These are phyloP conservation scores for Salix exigua DNA, from an alignment of 345 rosid genomes.

Conservation along the genomic window DNA sequence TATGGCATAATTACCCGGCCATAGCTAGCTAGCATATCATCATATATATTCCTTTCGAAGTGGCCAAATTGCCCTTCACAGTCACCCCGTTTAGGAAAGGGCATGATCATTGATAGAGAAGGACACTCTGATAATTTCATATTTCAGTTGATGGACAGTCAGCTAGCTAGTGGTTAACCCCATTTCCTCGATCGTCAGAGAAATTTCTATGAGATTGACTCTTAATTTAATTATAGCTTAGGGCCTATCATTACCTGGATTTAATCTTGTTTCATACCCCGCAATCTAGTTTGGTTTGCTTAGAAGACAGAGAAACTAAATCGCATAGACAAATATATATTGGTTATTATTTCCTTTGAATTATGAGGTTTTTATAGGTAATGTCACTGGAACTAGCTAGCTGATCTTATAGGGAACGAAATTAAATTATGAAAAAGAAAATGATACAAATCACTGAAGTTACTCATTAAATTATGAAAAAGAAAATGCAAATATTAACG, in stretches of 20 bases:
- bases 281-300: conserved; percentile 6
- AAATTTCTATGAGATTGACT: neutral
- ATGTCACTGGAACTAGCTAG: neutral
- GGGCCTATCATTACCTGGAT: neutral
- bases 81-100: neutral
- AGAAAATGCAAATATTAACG: neutral
- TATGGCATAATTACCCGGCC: conserved; percentile 36
- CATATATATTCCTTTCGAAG: neutral
- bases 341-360: neutral
- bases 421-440: neutral
- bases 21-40: neutral
- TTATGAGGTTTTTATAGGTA: neutral
- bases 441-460: neutral
- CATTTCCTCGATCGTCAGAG: neutral
- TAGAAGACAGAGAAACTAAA: neutral
- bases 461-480: neutral
- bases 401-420: neutral
- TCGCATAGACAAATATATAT: neutral
- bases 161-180: neutral
- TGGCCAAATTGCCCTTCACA: neutral
- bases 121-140: neutral
- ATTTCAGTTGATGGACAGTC: neutral
- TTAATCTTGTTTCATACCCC: neutral
- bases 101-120: neutral
- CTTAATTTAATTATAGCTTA: neutral